Conservation (phyloP, 148 eudicot genomes). For the Mesembryanthemum crystallinum region DNA sequence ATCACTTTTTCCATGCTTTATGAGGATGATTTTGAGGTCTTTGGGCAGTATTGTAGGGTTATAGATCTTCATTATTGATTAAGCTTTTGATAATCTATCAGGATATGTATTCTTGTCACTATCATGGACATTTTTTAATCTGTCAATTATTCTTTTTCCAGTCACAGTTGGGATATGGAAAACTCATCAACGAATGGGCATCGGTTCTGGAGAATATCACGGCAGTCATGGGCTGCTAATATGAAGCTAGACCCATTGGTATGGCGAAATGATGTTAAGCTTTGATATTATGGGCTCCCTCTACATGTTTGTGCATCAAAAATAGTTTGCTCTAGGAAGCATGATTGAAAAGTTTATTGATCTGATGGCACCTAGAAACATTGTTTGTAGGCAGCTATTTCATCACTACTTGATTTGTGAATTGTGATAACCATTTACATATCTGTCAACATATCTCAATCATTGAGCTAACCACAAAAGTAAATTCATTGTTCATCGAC, state of each 20-base stretch:
- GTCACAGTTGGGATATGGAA: conserved; percentile 54
- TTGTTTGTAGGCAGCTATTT: background rate
- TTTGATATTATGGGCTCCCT: background rate
- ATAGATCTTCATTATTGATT: too few relatives aligned
- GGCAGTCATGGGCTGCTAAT: conserved; percentile 57
- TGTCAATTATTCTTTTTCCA: too few relatives aligned
- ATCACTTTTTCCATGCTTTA: background rate
- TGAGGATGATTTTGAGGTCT: background rate
- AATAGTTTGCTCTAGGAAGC: too few relatives aligned
- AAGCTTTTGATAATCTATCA: background rate
- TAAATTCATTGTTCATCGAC: background rate
- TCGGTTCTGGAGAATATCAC: conserved; percentile 71
- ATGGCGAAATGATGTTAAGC: conserved; percentile 16
- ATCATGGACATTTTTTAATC: background rate
- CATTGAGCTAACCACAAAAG: too few relatives aligned
- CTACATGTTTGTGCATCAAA: background rate
- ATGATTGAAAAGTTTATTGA: too few relatives aligned
- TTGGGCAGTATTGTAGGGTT: background rate
- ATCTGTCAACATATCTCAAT: too few relatives aligned
- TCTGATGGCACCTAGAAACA: too few relatives aligned
- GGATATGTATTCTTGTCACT: background rate
- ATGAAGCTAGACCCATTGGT: conserved; percentile 76
- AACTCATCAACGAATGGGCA: conserved; percentile 52
- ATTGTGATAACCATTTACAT: too few relatives aligned
- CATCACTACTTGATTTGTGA: too few relatives aligned